Evolutionary conservation across 2,329 filamentous ascomycete species (phyloP).

Genomic region (Corniculantispora saksenae): DNA sequence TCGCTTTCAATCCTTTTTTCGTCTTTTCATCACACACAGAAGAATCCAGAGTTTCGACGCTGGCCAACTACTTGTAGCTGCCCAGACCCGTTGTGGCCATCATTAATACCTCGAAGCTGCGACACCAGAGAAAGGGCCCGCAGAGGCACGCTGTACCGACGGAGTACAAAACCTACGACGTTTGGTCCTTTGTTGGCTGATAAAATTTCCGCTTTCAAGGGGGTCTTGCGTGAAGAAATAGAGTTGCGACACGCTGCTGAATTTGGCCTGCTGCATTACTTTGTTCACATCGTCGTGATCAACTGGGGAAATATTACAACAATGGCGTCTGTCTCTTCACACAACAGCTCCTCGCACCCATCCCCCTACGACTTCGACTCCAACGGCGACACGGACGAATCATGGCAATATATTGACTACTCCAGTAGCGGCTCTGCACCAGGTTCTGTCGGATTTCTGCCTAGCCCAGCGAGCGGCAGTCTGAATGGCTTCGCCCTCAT

Average conservation of each 20-base stretch:
- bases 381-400: conserved; percentile 42
- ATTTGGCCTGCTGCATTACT: background rate
- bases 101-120: background rate
- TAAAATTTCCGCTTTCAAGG: background rate
- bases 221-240: background rate
- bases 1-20: background rate
- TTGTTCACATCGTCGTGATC: background rate
- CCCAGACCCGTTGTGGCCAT: background rate
- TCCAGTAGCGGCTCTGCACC: conserved; percentile 36
- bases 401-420: conserved; percentile 47
- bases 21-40: background rate
- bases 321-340: conserved; percentile 43
- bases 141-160: background rate
- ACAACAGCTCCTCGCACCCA: conserved; percentile 38
- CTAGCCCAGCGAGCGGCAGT: conserved; percentile 53
- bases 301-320: background rate
- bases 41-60: background rate
- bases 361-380: conserved; percentile 44
- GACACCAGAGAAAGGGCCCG: background rate
- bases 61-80: background rate
- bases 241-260: background rate
- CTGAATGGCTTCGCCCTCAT: conserved; percentile 53
- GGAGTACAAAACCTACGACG: background rate
- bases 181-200: background rate
- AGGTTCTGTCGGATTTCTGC: conserved; percentile 46